phyloP scores from a whole-genome alignment of 306 rosid genomes.

The Prunus salicina region DNA sequence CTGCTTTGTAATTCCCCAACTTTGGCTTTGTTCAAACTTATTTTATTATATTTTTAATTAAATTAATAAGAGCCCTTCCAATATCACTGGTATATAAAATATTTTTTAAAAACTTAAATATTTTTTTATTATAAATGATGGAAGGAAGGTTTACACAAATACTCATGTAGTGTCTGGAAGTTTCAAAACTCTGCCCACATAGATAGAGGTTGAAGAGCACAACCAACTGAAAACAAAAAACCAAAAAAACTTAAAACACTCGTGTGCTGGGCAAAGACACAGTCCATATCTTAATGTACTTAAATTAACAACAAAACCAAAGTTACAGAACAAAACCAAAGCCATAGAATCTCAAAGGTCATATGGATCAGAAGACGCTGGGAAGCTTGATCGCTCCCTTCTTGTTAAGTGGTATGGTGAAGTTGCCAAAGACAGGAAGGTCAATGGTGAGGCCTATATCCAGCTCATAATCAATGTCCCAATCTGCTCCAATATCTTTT shows the following conservation, averaged over 20 bases:
- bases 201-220: no score
- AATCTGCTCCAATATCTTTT: conserved; percentile 67
- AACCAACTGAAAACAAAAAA: no score
- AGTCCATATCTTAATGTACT: background rate
- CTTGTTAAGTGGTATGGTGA: conserved; percentile 67
- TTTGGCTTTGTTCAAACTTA: background rate
- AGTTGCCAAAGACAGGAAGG: conserved; percentile 65
- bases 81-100: no score
- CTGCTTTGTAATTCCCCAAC: background rate
- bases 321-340: background rate
- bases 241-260: no score
- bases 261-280: no score
- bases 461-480: conserved; percentile 86
- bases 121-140: rapidly evolving
- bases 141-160: no score
- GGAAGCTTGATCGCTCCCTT: conserved; percentile 90
- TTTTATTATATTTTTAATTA: no score
- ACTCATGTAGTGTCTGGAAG: rapidly evolving
- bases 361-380: conserved; percentile 24
- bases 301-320: background rate
- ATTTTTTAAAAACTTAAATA: no score
- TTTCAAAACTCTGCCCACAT: no score
- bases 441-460: conserved; percentile 60
- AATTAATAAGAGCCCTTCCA: no score
- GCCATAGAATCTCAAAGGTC: background rate